A percentile compares a stretch with the other conserved stretches of the same genome.
Conservation (phyloP, 2,329 filamentous ascomycete genomes). For the Sporothrix inflata region DNA sequence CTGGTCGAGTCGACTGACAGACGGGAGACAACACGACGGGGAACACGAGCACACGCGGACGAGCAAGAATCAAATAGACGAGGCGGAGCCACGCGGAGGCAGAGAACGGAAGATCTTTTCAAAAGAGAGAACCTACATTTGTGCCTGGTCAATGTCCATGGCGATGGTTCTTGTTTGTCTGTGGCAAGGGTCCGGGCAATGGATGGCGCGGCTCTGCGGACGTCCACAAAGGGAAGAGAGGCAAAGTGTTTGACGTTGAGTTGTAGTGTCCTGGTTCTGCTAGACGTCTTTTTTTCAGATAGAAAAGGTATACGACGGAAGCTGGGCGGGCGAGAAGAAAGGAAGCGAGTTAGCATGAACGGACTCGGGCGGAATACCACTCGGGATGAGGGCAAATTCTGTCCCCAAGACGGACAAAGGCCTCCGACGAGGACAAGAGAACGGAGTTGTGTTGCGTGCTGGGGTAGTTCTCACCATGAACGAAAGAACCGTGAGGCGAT, state of each 20-base stretch:
- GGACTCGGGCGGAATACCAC: slow-evolving; percentile 35
- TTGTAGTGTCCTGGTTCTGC: slow-evolving; percentile 29
- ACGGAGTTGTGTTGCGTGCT: background rate
- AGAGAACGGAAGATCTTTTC: background rate
- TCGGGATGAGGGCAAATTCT: background rate
- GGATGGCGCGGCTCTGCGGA: background rate
- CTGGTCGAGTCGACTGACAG: slow-evolving; percentile 9
- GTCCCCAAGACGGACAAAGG: background rate
- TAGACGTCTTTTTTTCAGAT: slow-evolving; percentile 26
- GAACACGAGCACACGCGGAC: background rate
- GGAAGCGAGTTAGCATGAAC: slow-evolving; percentile 47
- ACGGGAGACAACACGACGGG: slow-evolving; percentile 10
- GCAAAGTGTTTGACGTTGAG: background rate
- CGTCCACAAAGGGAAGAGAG: background rate
- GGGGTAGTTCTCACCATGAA: background rate
- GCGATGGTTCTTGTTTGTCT: slow-evolving; percentile 37
- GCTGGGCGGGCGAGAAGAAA: slow-evolving; percentile 36
- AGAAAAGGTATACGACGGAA: slow-evolving; percentile 40
- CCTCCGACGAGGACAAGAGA: background rate
- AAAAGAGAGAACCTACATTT: slow-evolving; percentile 51
- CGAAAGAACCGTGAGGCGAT: background rate
- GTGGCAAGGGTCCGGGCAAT: background rate
- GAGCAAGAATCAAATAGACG: slow-evolving; percentile 22
- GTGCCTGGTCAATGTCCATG: slow-evolving; percentile 58
- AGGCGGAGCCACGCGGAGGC: slow-evolving; percentile 1